A percentile compares a stretch with the other conserved stretches of the same genome.
Evolutionary conservation across 345 rosid species (phyloP).

Genomic region (Eucalyptus guilfoylei): DNA sequence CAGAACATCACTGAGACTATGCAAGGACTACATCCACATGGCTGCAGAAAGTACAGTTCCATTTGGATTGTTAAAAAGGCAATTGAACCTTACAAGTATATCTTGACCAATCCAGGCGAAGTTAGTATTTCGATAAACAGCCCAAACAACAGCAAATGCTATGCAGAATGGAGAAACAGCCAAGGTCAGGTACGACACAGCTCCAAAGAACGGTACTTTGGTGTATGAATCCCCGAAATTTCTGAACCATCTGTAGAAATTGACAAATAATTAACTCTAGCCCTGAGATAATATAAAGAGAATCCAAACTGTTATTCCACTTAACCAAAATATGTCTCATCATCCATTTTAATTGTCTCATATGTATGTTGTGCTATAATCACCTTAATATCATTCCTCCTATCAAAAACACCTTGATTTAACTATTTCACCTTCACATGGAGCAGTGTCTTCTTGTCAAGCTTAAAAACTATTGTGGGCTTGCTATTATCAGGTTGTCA

Average conservation of each 20-base stretch:
- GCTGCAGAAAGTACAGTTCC: not conserved
- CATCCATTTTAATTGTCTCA: not conserved
- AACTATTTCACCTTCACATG: not conserved
- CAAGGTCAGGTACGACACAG: constrained; percentile 75
- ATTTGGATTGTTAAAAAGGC: not conserved
- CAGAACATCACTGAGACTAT: not conserved
- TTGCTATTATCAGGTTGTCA: not conserved
- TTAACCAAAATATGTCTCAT: not conserved
- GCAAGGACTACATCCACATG: not conserved
- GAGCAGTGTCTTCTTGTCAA: not conserved
- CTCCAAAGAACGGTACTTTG: constrained; percentile 86
- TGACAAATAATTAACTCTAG: not conserved
- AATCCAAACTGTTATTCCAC: not conserved
- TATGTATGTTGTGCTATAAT: not conserved
- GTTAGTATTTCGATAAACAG: constrained; percentile 44
- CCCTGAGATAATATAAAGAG: not conserved
- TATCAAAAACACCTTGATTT: not conserved
- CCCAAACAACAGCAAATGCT: constrained; percentile 88
- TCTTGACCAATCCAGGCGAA: constrained; percentile 99
- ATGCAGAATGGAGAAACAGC: constrained; percentile 91
- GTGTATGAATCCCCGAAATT: constrained; percentile 47
- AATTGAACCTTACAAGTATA: constrained; percentile 59
- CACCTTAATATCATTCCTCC: not conserved
- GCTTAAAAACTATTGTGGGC: not conserved
- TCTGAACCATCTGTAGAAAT: constrained; percentile 67